These are phyloP conservation scores for Blastocystis sp. DNA, from an alignment of 352 stramenopile species.

Conservation along the genomic window DNA sequence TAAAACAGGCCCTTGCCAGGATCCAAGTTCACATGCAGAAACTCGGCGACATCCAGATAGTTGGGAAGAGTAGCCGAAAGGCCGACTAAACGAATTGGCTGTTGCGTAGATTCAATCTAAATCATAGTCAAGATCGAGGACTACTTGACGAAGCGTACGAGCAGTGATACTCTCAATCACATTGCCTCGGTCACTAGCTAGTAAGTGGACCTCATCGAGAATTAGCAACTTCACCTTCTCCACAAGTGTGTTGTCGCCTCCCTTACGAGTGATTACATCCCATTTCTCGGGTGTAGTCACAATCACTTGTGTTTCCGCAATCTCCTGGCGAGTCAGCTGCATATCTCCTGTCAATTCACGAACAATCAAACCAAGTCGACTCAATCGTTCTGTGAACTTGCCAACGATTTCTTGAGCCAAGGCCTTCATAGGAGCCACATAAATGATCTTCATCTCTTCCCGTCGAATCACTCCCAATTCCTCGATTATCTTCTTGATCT, in stretches of 20 bases:
- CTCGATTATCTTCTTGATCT: constrained; percentile 74
- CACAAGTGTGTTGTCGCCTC: constrained; percentile 77
- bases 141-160: constrained; percentile 76
- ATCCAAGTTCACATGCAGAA: constrained; percentile 81
- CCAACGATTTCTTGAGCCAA: constrained; percentile 96
- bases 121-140: not conserved
- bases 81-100: constrained; percentile 91
- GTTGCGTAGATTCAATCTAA: constrained; percentile 92
- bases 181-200: constrained; percentile 92
- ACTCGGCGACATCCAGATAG: constrained; percentile 93
- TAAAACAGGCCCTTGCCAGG: constrained; percentile 84
- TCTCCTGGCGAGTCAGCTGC: constrained; percentile 92
- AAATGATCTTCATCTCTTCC: constrained; percentile 84
- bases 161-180: constrained; percentile 99
- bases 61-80: constrained; percentile 97
- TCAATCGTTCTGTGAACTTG: constrained; percentile 88
- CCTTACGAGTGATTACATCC: constrained; percentile 97
- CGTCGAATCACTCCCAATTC: constrained; percentile 65
- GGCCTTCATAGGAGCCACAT: constrained; percentile 93
- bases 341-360: constrained; percentile 75
- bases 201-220: constrained; percentile 98
- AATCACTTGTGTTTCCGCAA: constrained; percentile 86
- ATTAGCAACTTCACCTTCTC: constrained; percentile 80
- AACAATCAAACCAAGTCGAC: constrained; percentile 69
- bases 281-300: constrained; percentile 98